Percentiles rank a stretch among this genome's conserved stretches.
Conservation (phyloP, 768 basidiomycete genomes). For the Lentinula sp. region DNA sequence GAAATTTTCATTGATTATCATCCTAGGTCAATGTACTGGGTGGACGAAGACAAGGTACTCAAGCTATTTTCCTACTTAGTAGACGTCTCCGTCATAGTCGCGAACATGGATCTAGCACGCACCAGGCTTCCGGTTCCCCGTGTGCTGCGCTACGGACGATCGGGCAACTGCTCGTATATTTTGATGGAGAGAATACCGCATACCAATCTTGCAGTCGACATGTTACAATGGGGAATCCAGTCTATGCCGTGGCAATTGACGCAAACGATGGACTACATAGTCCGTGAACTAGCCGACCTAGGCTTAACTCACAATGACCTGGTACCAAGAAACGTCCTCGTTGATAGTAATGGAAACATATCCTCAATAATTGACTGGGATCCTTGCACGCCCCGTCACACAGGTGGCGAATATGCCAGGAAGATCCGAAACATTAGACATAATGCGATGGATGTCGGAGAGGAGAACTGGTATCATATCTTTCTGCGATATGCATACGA, state of each 20-base stretch:
- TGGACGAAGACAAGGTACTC: not conserved
- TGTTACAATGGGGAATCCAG: not conserved
- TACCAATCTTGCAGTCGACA: not conserved
- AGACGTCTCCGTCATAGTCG: constrained; percentile 1
- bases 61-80: constrained; percentile 1
- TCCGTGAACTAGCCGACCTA: not conserved
- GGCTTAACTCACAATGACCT: not conserved
- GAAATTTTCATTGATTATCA: not conserved
- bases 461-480: not conserved
- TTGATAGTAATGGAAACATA: not conserved
- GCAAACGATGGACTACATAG: not conserved
- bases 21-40: not conserved
- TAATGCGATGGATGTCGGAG: not conserved
- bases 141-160: not conserved
- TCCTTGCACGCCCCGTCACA: not conserved
- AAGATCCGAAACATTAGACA: not conserved
- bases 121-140: not conserved
- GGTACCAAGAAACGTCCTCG: not conserved
- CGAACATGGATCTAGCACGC: not conserved
- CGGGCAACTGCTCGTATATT: constrained; percentile 6
- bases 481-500: not conserved
- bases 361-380: not conserved
- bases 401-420: not conserved
- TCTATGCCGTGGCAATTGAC: not conserved
- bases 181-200: constrained; percentile 7